Percentiles rank a stretch among this genome's conserved stretches.
Evolutionary conservation across 1,284 basidiomycete species (phyloP).

Genomic region (Rugosomyces carneus): DNA sequence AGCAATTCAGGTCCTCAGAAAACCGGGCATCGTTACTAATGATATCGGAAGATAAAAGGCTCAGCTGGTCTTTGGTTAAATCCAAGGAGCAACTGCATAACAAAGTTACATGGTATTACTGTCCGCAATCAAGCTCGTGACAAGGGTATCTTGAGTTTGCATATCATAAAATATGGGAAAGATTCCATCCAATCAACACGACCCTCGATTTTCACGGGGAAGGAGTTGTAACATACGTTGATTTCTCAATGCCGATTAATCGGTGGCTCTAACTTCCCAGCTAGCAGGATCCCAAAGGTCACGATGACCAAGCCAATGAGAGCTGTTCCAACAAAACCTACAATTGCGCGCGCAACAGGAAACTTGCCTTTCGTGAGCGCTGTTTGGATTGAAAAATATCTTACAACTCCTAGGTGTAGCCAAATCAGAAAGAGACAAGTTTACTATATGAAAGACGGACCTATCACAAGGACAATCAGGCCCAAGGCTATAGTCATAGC

Average conservation of each 20-base stretch:
- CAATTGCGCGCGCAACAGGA: slow-evolving; percentile 45
- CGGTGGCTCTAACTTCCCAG: slow-evolving; percentile 21
- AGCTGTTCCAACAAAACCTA: slow-evolving; percentile 37
- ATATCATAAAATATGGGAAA: too few relatives aligned
- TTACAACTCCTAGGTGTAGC: slow-evolving; percentile 35
- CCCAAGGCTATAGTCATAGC: slow-evolving; percentile 46
- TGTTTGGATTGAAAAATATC: slow-evolving; percentile 53
- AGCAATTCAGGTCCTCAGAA: too few relatives aligned
- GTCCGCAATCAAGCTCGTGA: not conserved
- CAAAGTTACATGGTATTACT: too few relatives aligned
- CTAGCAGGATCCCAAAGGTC: slow-evolving; percentile 45
- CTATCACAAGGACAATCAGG: slow-evolving; percentile 42
- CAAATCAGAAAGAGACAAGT: not conserved
- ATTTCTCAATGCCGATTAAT: not conserved
- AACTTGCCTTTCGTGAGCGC: slow-evolving; percentile 50
- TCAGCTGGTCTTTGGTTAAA: too few relatives aligned
- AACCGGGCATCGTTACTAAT: too few relatives aligned
- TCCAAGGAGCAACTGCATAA: too few relatives aligned
- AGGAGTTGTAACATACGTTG: not conserved
- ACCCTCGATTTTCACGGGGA: not conserved
- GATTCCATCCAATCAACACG: too few relatives aligned
- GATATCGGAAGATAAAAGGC: too few relatives aligned
- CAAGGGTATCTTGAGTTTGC: not conserved
- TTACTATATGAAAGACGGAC: slow-evolving; percentile 25
- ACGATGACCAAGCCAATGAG: slow-evolving; percentile 39